phyloP scores from a whole-genome alignment of 2,329 filamentous ascomycete species.

The Sphaerostilbella broomeana region DNA sequence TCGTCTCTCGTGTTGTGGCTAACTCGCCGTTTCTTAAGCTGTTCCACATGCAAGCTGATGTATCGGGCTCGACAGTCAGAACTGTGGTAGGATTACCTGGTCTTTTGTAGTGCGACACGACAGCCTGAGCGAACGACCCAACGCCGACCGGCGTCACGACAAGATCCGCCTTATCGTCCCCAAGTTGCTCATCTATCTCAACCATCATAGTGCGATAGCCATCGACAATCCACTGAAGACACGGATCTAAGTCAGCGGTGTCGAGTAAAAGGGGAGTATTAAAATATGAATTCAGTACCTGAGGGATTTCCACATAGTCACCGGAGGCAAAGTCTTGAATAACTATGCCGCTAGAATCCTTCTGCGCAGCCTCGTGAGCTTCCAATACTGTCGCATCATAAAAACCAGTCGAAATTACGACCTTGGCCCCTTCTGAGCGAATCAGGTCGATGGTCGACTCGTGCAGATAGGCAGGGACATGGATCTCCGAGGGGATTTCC shows the following conservation, averaged over 20 bases:
- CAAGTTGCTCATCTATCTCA: constrained; percentile 58
- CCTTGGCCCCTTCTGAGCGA: constrained; percentile 53
- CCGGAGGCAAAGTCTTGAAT: constrained; percentile 64
- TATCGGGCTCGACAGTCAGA: constrained; percentile 64
- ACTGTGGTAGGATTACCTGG: constrained; percentile 31
- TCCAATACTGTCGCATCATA: constrained; percentile 58
- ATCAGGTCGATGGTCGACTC: constrained; percentile 48
- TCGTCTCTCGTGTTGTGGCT: constrained; percentile 45
- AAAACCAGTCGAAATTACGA: constrained; percentile 47
- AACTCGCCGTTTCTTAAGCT: constrained; percentile 43
- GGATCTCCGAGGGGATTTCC: constrained; percentile 48
- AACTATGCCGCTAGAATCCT: constrained; percentile 40
- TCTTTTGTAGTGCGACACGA: constrained; percentile 57
- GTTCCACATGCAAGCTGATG: constrained; percentile 51
- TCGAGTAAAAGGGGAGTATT: no score
- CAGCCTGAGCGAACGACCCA: constrained; percentile 65
- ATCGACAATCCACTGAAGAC: constrained; percentile 62
- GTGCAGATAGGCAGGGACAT: constrained; percentile 56
- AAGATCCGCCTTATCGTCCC: constrained; percentile 32
- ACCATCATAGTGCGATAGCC: constrained; percentile 68
- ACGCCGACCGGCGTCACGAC: constrained; percentile 64
- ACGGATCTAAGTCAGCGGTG: no score
- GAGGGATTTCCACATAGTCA: constrained; percentile 59
- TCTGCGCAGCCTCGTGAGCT: constrained; percentile 38
- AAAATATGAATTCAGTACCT: no score